Evolutionary conservation across 2,329 filamentous ascomycete species (phyloP).

Genomic region (Scytalidium lignicola): DNA sequence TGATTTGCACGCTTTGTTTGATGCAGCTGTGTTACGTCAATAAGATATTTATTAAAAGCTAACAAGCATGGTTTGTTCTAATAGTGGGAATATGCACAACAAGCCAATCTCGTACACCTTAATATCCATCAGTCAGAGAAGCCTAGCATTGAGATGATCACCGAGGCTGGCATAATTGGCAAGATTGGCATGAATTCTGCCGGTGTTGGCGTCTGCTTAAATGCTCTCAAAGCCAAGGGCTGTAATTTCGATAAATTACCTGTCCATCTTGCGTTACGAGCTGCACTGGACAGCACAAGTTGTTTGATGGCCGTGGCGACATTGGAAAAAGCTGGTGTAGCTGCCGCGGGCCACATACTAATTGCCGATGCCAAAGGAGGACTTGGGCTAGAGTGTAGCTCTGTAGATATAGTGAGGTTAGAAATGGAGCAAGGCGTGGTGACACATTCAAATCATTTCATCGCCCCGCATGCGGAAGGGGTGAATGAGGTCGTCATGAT

Average conservation of each 20-base stretch:
- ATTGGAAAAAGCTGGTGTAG: slow-evolving; percentile 43
- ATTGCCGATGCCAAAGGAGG: slow-evolving; percentile 41
- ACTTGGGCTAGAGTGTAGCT: slow-evolving; percentile 42
- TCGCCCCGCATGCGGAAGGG: slow-evolving; percentile 12
- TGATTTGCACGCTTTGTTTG: not conserved
- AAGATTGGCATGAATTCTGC: slow-evolving; percentile 49
- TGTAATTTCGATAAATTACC: slow-evolving; percentile 42
- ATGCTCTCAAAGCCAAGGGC: slow-evolving; percentile 47
- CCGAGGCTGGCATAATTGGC: slow-evolving; percentile 19
- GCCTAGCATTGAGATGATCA: slow-evolving; percentile 11
- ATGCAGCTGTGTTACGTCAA: no score
- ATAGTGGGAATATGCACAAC: slow-evolving; percentile 5
- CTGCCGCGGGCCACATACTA: slow-evolving; percentile 46
- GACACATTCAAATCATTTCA: slow-evolving; percentile 28
- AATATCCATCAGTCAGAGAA: slow-evolving; percentile 7
- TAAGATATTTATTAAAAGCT: no score
- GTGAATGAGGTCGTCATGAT: slow-evolving; percentile 11
- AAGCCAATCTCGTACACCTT: slow-evolving; percentile 13
- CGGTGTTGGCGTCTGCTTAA: slow-evolving; percentile 50
- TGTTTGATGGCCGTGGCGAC: slow-evolving; percentile 38
- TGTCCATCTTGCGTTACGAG: slow-evolving; percentile 47
- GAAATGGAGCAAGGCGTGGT: slow-evolving; percentile 12
- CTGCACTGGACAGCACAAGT: slow-evolving; percentile 41
- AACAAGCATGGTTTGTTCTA: no score
- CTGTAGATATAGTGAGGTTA: slow-evolving; percentile 22